Conservation (phyloP, 2,329 filamentous ascomycete species). For the Colletotrichum aenigma region DNA sequence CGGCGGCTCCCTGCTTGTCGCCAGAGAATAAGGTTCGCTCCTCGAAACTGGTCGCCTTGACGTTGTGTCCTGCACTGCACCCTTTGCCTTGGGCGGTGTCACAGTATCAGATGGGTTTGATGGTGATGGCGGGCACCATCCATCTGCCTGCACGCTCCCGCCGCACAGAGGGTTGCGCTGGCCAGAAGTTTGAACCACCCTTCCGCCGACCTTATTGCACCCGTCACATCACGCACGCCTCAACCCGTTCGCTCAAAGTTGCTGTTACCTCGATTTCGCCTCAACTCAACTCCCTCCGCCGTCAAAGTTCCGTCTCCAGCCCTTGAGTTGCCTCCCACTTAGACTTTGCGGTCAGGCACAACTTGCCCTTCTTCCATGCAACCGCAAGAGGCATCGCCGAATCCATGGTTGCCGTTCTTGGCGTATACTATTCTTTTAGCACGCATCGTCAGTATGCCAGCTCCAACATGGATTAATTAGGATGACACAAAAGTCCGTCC, state of each 20-base stretch:
- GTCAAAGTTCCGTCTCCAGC: background rate
- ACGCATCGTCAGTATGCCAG: slow-evolving; percentile 8
- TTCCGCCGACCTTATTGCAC: background rate
- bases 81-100: slow-evolving; percentile 2
- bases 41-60: slow-evolving; percentile 17
- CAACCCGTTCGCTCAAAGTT: background rate
- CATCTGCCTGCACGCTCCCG: background rate
- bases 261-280: background rate
- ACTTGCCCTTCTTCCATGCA: background rate
- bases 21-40: background rate
- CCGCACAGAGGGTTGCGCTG: slow-evolving; percentile 8
- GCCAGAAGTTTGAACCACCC: background rate
- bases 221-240: background rate
- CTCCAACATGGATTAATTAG: slow-evolving; percentile 1
- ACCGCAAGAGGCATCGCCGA: background rate
- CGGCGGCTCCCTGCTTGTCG: background rate
- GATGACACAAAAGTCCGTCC: slow-evolving; percentile 17
- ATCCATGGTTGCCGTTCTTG: background rate
- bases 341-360: slow-evolving; percentile 1
- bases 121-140: slow-evolving; percentile 2
- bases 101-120: slow-evolving; percentile 19
- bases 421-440: background rate
- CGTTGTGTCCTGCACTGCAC: background rate
- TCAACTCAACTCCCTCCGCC: background rate
- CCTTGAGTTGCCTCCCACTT: background rate